Percentiles rank a stretch among this genome's conserved stretches.
phyloP scores from a whole-genome alignment of 257 asterid genomes.

The Eucommia ulmoides region DNA sequence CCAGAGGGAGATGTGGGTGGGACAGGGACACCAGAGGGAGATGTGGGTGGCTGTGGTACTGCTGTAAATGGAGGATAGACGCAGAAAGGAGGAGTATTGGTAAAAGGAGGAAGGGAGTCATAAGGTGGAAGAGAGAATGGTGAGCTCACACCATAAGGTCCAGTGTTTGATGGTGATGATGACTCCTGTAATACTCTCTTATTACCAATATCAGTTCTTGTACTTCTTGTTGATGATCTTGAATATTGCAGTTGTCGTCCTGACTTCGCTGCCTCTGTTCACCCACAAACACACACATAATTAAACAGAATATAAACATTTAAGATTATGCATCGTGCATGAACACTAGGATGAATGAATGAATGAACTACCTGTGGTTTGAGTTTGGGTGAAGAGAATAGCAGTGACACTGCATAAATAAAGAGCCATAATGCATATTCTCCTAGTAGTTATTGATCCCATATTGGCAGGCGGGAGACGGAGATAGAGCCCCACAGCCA shows the following conservation, averaged over 20 bases:
- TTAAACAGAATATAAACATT: neutral
- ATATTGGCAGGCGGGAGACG: neutral
- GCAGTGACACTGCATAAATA: conserved; percentile 21
- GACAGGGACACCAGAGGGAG: neutral
- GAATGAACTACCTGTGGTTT: conserved; percentile 15
- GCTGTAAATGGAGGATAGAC: conserved; percentile 40
- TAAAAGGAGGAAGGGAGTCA: conserved; percentile 67
- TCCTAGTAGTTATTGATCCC: neutral
- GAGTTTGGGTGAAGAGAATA: conserved; percentile 24
- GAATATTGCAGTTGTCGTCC: neutral
- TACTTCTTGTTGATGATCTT: neutral
- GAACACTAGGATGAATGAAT: no score
- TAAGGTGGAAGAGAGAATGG: conserved; percentile 71
- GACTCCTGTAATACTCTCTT: no score
- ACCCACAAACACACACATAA: neutral
- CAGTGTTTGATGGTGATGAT: conserved; percentile 46
- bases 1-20: neutral
- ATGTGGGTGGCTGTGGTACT: conserved; percentile 28
- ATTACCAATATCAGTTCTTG: no score
- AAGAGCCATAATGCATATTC: conserved; percentile 16
- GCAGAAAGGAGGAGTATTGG: conserved; percentile 57
- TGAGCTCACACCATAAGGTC: conserved; percentile 35
- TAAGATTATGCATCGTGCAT: no score
- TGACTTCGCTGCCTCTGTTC: neutral
- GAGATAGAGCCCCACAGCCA: neutral